Conservation (phyloP, 306 rosid genomes). For the Bauhinia variegata region DNA sequence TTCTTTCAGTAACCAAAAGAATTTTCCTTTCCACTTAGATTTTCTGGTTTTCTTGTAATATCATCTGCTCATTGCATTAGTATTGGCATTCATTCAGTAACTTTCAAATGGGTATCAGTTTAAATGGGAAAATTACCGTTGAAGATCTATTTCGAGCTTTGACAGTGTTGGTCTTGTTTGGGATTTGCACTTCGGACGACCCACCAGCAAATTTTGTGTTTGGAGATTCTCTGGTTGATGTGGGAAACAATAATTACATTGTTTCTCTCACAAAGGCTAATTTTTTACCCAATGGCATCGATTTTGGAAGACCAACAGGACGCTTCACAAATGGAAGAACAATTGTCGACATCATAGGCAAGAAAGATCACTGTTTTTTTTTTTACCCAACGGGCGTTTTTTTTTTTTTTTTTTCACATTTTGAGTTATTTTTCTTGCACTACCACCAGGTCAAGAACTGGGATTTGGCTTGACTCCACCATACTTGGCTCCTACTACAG, state of each 20-base stretch:
- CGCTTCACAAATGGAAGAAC: constrained; percentile 65
- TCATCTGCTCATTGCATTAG: background rate
- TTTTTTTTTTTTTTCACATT: background rate
- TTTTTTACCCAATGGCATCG: constrained; percentile 48
- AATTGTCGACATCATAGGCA: constrained; percentile 62
- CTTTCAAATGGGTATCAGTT: constrained; percentile 30
- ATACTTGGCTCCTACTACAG: constrained; percentile 65
- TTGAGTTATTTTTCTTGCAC: background rate
- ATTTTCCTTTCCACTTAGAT: too few species aligned
- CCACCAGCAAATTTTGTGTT: constrained; percentile 51
- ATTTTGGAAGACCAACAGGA: constrained; percentile 56
- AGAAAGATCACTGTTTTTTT: constrained; percentile 31
- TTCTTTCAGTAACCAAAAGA: too few species aligned
- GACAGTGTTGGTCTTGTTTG: constrained; percentile 5
- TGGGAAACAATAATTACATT: constrained; percentile 57
- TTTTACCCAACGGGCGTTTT: background rate
- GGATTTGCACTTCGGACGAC: constrained; percentile 30
- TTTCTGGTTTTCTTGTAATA: background rate
- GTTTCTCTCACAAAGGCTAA: constrained; percentile 46
- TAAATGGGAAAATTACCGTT: background rate
- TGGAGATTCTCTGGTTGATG: constrained; percentile 59
- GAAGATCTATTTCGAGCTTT: background rate
- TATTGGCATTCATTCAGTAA: too few species aligned
- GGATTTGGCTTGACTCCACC: constrained; percentile 58
- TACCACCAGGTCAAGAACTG: constrained; percentile 54